Evolutionary conservation across 495 filamentous ascomycete species (phyloP), one percentile per base, ranked within the genome.

Genomic region (Xanthoparmelia taractica): DNA sequence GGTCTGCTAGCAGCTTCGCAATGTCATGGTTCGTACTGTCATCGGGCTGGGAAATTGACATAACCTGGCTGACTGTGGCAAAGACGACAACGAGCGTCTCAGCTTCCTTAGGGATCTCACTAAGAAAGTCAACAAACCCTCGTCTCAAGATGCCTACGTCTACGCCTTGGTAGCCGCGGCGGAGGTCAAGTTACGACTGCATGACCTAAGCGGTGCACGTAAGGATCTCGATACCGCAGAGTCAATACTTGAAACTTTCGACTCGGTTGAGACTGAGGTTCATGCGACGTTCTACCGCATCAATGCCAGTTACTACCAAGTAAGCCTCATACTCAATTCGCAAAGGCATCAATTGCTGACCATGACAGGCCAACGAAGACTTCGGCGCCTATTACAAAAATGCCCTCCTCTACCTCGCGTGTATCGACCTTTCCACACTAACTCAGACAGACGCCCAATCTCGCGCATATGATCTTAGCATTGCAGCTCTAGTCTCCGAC

Each of bases 371-470:
- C 66, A 92, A 94, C 75, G 78, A 85, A 74, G 92, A 97, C 76
- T 97, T 94, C 73, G 91, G 91, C 66, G 82, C 86, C 41, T 99
- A 95, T 79, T 99, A 99, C 83, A 90, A 89, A 75, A 97, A 93
- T 71, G 91, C 92, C 68, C 91, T 97, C 25, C 89, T 97, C 69
- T 99, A 96, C 82, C 91, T 99, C 57, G 95, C 94, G 65, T 99
- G 94, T 78, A 90, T 99, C 70, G 85, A 95, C 70, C 78, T 96
- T 67, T 79, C 83, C 58, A 82, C 87, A 40, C 83, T 99, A 54
- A 77, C 82, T 33, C 77, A 82, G 61, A 72, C 75, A 38, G 94
- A 97, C 73, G 87, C 88, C 65, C 84, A 83, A 70, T 80, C 79
- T 52, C 88, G 92, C 56, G 94, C 94, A 57, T 93, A 96, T 78